These are phyloP conservation scores for Neoboletus magnificus DNA, from an alignment of 768 basidiomycete species.

Conservation along the genomic window DNA sequence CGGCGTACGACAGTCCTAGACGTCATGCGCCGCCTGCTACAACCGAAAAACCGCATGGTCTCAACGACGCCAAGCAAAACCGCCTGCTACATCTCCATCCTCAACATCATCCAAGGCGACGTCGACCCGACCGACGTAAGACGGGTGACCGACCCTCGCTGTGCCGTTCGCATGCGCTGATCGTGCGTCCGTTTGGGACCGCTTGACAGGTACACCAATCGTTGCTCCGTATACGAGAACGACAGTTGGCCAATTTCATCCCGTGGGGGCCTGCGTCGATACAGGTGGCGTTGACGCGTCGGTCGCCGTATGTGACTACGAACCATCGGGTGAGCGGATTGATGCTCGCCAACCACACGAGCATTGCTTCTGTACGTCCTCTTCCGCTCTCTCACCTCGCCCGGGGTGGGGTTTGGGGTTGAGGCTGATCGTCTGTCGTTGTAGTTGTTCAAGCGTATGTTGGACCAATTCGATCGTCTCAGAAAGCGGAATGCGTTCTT, in stretches of 20 bases:
- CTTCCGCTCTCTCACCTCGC: accelerated
- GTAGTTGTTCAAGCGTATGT: slow-evolving; percentile 92
- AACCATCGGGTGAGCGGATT: slow-evolving; percentile 95
- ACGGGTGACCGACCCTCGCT: background rate
- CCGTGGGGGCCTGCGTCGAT: slow-evolving; percentile 99
- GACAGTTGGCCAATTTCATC: slow-evolving; percentile 95
- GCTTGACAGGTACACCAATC: slow-evolving; percentile 89
- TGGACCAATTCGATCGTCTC: slow-evolving; percentile 91
- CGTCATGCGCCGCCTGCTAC: slow-evolving; percentile 95
- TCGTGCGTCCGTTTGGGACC: background rate
- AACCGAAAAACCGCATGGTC: slow-evolving; percentile 98
- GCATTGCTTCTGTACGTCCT: slow-evolving; percentile 81
- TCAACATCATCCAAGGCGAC: slow-evolving; percentile 98
- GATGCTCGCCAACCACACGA: slow-evolving; percentile 99
- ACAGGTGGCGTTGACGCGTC: slow-evolving; percentile 92
- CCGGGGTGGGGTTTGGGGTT: no score
- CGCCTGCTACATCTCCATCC: slow-evolving; percentile 94
- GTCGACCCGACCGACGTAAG: slow-evolving; percentile 94
- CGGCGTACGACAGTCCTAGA: slow-evolving; percentile 96
- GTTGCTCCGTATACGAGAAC: slow-evolving; percentile 91
- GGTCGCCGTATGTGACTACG: slow-evolving; percentile 82
- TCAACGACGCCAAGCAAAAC: slow-evolving; percentile 89
- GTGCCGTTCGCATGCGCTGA: background rate
- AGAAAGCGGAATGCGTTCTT: slow-evolving; percentile 89
- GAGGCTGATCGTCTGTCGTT: background rate